Base-by-base conservation (phyloP, 164 flowering plant species). In the Umbellularia californica region DNA sequence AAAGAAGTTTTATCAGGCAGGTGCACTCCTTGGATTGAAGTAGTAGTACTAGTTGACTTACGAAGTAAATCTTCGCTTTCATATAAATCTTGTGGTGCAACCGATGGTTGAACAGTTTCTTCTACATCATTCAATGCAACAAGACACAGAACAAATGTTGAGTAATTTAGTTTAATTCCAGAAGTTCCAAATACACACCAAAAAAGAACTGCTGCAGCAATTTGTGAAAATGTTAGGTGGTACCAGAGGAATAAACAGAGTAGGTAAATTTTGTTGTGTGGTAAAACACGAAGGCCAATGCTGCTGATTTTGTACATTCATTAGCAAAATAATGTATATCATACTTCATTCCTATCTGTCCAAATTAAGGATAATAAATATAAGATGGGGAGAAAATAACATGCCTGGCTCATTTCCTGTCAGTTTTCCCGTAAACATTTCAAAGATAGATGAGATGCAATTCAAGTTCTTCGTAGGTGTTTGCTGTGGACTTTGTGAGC, bases 381-480 rank as follows among this genome's bases (percentile, higher is more conserved):
- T 13, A 25, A 28, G 67, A 27, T 28, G 27, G 30, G 70, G 5
- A 55, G 58, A 1, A 64, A 74, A 66, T 75, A 64, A 24, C 65
- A 9, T 78, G 84, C 87, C 83, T 82, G 75, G 78, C 68, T 77
- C 71, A 73, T 47, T 47, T 47, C 63, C 63, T 27, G 81, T 14
- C 52, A 50, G 69, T 58, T 75, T 76, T 60, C 62, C 76, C 71
- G 70, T 75, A 17, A 76, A 28, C n/a, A 77, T 35, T 76, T 63
- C 35, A 74, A 79, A 81, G 25, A 79, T 65, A 65, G 82, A 75
- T 64, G 77, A 68, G 63, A 82, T 74, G 84, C 84, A 77, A 66
- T 75, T 81, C 67, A 41, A 68, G 30, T 72, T 79, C 70, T 66
- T 33, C 58, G 24, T 28, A 13, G 84, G 65, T 74, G 58, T 71